These are phyloP conservation scores for Millerozyma miso DNA, from an alignment of 805 yeast genomes.

Conservation along the genomic window DNA sequence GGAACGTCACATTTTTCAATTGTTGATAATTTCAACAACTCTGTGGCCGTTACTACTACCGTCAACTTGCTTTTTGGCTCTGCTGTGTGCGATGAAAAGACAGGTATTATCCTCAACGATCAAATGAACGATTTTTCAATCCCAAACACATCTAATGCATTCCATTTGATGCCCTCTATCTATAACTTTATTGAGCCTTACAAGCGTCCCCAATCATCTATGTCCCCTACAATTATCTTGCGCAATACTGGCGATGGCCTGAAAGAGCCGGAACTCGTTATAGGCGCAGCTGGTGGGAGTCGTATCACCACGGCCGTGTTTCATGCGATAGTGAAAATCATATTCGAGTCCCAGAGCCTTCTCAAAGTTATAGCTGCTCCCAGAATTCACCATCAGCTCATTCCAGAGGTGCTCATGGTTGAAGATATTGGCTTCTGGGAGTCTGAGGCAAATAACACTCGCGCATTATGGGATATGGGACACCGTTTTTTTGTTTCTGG, in stretches of 20 bases:
- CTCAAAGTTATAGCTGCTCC: conserved; percentile 75
- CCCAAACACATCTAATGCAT: conserved; percentile 67
- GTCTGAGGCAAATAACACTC: conserved; percentile 33
- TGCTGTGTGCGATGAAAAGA: conserved; percentile 68
- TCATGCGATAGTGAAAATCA: conserved; percentile 69
- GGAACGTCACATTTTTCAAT: conserved; percentile 90
- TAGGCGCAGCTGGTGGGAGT: conserved; percentile 96
- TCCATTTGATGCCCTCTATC: conserved; percentile 74
- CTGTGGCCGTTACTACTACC: conserved; percentile 86
- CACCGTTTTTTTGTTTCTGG: conserved; percentile 34
- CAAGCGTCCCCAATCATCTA: conserved; percentile 81
- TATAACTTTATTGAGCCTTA: conserved; percentile 73
- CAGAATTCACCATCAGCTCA: conserved; percentile 81
- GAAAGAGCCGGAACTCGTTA: conserved; percentile 51
- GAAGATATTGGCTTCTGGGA: conserved; percentile 49
- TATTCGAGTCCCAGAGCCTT: conserved; percentile 54
- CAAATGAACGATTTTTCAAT: conserved; percentile 94
- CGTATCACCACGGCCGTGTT: conserved; percentile 78
- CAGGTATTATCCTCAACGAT: conserved; percentile 81
- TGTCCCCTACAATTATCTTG: conserved; percentile 67
- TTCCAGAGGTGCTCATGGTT: conserved; percentile 64
- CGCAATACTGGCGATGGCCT: conserved; percentile 23
- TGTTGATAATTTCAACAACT: conserved; percentile 68
- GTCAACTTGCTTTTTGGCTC: conserved; percentile 83
- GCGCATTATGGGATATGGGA: conserved; percentile 42